Conservation (phyloP, 139 green algal genomes). For the Micromonas pusilla region DNA sequence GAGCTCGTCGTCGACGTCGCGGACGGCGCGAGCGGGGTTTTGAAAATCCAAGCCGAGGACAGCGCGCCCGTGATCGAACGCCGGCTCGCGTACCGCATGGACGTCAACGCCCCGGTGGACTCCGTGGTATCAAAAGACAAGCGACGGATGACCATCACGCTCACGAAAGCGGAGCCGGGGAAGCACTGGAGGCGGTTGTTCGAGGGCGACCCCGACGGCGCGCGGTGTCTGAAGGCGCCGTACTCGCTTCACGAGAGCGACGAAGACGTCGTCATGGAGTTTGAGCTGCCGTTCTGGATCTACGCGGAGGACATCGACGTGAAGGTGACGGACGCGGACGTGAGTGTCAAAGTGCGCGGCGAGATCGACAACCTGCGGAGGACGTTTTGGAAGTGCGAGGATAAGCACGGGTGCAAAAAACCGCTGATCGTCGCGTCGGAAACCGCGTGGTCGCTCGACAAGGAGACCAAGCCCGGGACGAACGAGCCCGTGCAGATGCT, state of each 20-base stretch:
- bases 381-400: constrained; percentile 51
- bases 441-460: constrained; percentile 53
- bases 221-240: constrained; percentile 18
- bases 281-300: constrained; percentile 65
- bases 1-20: constrained; percentile 44
- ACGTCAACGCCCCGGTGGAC: constrained; percentile 38
- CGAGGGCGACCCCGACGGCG: constrained; percentile 46
- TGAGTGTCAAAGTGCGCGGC: constrained; percentile 45
- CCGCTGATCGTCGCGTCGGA: constrained; percentile 2
- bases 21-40: not conserved
- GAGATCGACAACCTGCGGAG: constrained; percentile 36
- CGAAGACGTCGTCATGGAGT: constrained; percentile 54
- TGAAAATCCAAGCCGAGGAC: constrained; percentile 51
- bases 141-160: constrained; percentile 35
- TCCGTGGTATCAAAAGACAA: constrained; percentile 48
- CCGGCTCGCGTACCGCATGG: constrained; percentile 34
- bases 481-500: constrained; percentile 41
- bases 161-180: constrained; percentile 47
- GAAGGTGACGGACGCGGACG: constrained; percentile 24
- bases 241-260: constrained; percentile 38
- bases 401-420: constrained; percentile 15
- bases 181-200: constrained; percentile 52
- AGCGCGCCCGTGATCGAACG: constrained; percentile 54
- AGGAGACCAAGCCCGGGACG: constrained; percentile 27
- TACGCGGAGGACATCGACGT: constrained; percentile 52